phyloP scores from a whole-genome alignment of 2,329 filamentous ascomycete genomes.

The Apiospora koreana region DNA sequence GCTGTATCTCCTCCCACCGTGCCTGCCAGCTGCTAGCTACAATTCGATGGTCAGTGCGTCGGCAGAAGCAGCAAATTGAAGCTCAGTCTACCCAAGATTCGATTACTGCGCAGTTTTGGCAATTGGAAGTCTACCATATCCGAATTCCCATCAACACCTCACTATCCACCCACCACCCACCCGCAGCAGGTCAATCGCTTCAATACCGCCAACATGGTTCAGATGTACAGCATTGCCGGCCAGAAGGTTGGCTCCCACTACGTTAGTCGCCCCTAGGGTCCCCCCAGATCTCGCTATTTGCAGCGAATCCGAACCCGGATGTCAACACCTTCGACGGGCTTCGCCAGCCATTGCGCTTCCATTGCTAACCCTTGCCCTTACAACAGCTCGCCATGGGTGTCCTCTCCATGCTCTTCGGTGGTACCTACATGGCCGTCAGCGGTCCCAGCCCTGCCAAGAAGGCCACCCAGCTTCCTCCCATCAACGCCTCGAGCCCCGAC shows the following conservation, averaged over 20 bases:
- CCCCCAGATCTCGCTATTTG: neutral
- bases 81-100: constrained; percentile 15
- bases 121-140: constrained; percentile 19
- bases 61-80: constrained; percentile 20
- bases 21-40: too few relatives aligned
- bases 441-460: constrained; percentile 46
- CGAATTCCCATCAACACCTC: constrained; percentile 19
- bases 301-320: neutral
- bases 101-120: constrained; percentile 30
- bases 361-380: constrained; percentile 14
- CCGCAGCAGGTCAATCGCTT: constrained; percentile 22
- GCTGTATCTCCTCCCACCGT: too few relatives aligned
- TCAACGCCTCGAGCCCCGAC: constrained; percentile 63
- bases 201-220: constrained; percentile 45
- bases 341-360: neutral
- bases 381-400: constrained; percentile 58
- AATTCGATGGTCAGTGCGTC: constrained; percentile 13
- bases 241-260: constrained; percentile 62
- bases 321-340: neutral
- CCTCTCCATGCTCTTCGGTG: constrained; percentile 53
- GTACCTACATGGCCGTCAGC: constrained; percentile 43
- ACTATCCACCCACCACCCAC: constrained; percentile 19
- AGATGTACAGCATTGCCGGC: constrained; percentile 58
- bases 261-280: constrained; percentile 43
- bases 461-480: constrained; percentile 50